Conservation (phyloP, 371 early-diverging fungal species). For the Mucor mucedo region DNA sequence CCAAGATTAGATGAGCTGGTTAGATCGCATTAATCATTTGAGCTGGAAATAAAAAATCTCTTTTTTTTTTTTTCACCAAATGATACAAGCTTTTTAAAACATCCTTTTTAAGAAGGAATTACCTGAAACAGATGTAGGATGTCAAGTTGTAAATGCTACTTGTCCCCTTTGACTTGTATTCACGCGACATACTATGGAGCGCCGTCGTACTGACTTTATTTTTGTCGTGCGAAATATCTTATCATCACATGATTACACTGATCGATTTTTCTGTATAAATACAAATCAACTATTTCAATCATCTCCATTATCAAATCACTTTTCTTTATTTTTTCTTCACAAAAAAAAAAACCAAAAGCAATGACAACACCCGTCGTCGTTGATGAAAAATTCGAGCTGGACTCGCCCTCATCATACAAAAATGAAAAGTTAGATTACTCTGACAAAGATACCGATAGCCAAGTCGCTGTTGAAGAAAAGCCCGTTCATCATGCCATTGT, state of each 20-base stretch:
- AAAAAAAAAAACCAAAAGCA: background rate
- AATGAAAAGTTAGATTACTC: slow-evolving; percentile 16
- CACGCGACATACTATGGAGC: background rate
- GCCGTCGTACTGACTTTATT: too few species aligned
- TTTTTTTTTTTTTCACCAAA: background rate
- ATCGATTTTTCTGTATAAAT: background rate
- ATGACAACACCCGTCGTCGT: slow-evolving; percentile 18
- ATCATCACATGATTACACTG: background rate
- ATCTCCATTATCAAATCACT: background rate
- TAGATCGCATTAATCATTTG: too few species aligned
- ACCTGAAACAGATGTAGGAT: slow-evolving; percentile 6
- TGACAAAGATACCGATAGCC: slow-evolving; percentile 15
- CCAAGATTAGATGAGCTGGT: too few species aligned
- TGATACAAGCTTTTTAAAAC: slow-evolving; percentile 8
- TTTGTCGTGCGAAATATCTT: background rate
- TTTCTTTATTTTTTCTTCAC: background rate
- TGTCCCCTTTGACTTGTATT: too few species aligned
- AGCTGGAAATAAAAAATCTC: too few species aligned
- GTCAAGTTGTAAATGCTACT: slow-evolving; percentile 8
- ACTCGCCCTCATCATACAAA: slow-evolving; percentile 12
- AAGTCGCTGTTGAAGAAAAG: slow-evolving; percentile 30
- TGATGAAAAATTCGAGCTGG: slow-evolving; percentile 19
- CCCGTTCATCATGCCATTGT: slow-evolving; percentile 5
- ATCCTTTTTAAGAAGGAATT: slow-evolving; percentile 14
- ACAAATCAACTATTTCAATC: background rate